phyloP scores from a whole-genome alignment of 257 asterid genomes.

The Sherardia arvensis region DNA sequence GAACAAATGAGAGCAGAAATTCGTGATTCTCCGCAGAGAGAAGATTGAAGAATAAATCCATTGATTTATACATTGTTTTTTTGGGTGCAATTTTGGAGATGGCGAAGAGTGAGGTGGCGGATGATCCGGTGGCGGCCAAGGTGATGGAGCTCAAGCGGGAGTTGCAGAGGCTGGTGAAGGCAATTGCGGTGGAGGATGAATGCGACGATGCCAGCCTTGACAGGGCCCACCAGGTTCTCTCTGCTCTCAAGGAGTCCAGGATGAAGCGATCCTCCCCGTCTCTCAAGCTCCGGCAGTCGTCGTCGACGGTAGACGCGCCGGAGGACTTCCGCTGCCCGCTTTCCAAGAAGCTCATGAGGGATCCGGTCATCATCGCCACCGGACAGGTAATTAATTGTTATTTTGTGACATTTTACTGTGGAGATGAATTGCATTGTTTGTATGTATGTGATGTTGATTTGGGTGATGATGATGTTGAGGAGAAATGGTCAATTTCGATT shows the following conservation, averaged over 20 bases:
- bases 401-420: neutral
- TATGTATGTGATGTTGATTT: too few relatives aligned
- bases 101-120: slow-evolving; percentile 69
- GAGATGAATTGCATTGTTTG: neutral
- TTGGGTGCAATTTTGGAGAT: slow-evolving; percentile 16
- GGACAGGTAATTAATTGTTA: slow-evolving; percentile 53
- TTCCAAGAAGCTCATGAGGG: slow-evolving; percentile 73
- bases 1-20: neutral
- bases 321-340: slow-evolving; percentile 84
- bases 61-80: neutral
- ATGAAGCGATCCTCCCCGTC: slow-evolving; percentile 25
- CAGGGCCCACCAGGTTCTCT: slow-evolving; percentile 42
- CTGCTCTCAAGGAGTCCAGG: slow-evolving; percentile 51
- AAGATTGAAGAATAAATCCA: neutral
- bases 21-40: neutral
- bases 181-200: slow-evolving; percentile 39
- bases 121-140: slow-evolving; percentile 29
- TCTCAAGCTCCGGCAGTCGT: slow-evolving; percentile 10
- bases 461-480: neutral
- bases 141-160: slow-evolving; percentile 62
- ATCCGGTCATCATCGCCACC: slow-evolving; percentile 75
- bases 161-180: slow-evolving; percentile 50
- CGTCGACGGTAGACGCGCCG: slow-evolving; percentile 44
- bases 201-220: slow-evolving; percentile 44
- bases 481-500: neutral